A percentile compares a stretch with the other conserved stretches of the same genome.
phyloP scores from a whole-genome alignment of 1,139 yeast species.

The Zygoascus hellenicus region DNA sequence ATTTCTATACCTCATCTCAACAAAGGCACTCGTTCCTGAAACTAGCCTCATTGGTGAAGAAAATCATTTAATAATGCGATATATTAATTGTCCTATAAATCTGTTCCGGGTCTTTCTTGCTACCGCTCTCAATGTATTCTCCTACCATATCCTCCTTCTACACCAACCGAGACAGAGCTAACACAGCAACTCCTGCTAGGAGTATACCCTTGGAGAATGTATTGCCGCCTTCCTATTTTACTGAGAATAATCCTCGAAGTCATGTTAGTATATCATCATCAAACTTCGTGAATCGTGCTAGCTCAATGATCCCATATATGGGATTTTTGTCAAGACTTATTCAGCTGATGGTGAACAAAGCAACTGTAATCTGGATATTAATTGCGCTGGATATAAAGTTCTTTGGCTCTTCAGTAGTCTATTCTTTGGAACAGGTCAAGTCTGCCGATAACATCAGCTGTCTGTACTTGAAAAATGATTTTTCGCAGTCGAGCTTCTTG shows the following conservation, averaged over 20 bases:
- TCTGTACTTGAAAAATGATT: not conserved
- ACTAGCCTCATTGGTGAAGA: not conserved
- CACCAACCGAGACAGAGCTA: constrained; percentile 11
- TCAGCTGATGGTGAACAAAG: constrained; percentile 19
- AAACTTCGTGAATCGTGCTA: constrained; percentile 1
- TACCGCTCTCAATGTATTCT: constrained; percentile 9
- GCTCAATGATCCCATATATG: constrained; percentile 20
- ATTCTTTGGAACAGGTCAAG: not conserved
- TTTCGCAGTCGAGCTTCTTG: no score
- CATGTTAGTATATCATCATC: not conserved
- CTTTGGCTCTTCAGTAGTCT: constrained; percentile 10
- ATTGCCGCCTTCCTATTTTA: not conserved
- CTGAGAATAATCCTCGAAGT: not conserved
- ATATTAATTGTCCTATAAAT: not conserved
- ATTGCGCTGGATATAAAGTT: constrained; percentile 16
- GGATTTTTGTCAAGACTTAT: constrained; percentile 20
- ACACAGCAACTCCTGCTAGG: not conserved
- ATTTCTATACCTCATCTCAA: not conserved
- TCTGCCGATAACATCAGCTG: not conserved
- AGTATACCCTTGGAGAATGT: not conserved
- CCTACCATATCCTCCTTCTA: constrained; percentile 24
- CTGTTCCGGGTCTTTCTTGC: not conserved
- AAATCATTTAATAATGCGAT: not conserved
- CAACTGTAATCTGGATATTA: constrained; percentile 17
- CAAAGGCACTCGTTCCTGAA: not conserved